These are phyloP conservation scores for Amauroascus niger DNA, from an alignment of 2,329 filamentous ascomycete genomes.

Conservation along the genomic window DNA sequence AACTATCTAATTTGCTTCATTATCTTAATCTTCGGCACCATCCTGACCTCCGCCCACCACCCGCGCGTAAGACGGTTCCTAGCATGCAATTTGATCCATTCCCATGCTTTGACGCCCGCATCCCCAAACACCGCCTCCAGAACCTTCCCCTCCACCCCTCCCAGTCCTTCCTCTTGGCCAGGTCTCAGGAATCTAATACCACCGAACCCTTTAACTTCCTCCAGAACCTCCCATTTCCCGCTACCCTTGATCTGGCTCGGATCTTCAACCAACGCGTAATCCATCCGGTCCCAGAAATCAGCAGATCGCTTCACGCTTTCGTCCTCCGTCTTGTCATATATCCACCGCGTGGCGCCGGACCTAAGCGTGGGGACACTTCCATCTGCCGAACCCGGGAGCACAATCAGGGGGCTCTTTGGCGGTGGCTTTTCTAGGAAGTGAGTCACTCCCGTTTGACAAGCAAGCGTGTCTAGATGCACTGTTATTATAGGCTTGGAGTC, in stretches of 20 bases:
- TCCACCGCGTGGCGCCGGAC: slow-evolving; percentile 34
- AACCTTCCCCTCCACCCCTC: slow-evolving; percentile 27
- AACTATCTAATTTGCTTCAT: slow-evolving; percentile 29
- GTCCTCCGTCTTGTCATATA: slow-evolving; percentile 53
- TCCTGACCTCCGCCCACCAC: slow-evolving; percentile 47
- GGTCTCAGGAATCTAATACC: slow-evolving; percentile 43
- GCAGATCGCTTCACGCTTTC: slow-evolving; percentile 39
- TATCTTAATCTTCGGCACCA: slow-evolving; percentile 47
- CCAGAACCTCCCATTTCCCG: slow-evolving; percentile 44
- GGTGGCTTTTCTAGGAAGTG: slow-evolving; percentile 44
- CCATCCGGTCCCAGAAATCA: slow-evolving; percentile 49
- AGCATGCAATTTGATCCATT: slow-evolving; percentile 20
- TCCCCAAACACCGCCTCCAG: slow-evolving; percentile 28
- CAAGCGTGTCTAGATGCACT: slow-evolving; percentile 52
- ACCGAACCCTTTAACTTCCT: slow-evolving; percentile 43
- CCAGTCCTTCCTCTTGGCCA: slow-evolving; percentile 23
- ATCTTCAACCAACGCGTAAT: slow-evolving; percentile 49
- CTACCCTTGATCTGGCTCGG: slow-evolving; percentile 22
- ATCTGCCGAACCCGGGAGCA: slow-evolving; percentile 21
- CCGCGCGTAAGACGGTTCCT: slow-evolving; percentile 35
- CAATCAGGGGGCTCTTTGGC: slow-evolving; percentile 16
- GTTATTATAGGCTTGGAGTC: slow-evolving; percentile 24
- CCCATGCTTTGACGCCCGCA: slow-evolving; percentile 24
- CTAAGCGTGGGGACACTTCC: slow-evolving; percentile 16
- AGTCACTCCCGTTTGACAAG: slow-evolving; percentile 55